These are phyloP conservation scores for Trebouxia sp. DNA, from an alignment of 139 green algal species.

Conservation along the genomic window DNA sequence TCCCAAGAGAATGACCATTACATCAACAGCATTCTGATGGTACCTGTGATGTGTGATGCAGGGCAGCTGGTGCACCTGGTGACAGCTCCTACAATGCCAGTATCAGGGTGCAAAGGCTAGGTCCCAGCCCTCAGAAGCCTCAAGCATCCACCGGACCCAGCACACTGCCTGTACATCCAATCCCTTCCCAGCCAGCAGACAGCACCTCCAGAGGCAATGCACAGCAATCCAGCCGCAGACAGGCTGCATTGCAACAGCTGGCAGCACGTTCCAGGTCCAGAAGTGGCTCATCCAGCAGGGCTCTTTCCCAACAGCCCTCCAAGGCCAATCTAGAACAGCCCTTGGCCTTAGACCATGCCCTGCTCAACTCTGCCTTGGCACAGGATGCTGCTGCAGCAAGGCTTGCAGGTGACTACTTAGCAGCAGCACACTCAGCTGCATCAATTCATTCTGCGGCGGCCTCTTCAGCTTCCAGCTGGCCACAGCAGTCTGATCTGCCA, in stretches of 20 bases:
- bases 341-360: background rate
- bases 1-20: too few relatives aligned
- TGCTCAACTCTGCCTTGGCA: background rate
- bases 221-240: background rate
- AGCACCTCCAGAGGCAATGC: background rate
- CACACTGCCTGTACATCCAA: too few relatives aligned
- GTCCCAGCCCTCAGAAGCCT: background rate
- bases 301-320: background rate
- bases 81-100: background rate
- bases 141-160: background rate
- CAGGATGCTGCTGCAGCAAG: background rate
- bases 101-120: conserved; percentile 1
- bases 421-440: conserved; percentile 8
- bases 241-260: background rate
- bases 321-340: background rate
- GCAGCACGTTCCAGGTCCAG: conserved; percentile 11
- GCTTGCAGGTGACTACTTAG: background rate
- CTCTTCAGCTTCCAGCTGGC: conserved; percentile 8
- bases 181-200: too few relatives aligned
- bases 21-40: too few relatives aligned
- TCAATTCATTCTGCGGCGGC: background rate
- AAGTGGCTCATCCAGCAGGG: background rate
- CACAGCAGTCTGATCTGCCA: background rate
- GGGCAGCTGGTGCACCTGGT: background rate
- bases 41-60: too few relatives aligned